Evolutionary conservation across 78 protist species (phyloP).

Genomic region (Dictyostelium brefeldianum): DNA sequence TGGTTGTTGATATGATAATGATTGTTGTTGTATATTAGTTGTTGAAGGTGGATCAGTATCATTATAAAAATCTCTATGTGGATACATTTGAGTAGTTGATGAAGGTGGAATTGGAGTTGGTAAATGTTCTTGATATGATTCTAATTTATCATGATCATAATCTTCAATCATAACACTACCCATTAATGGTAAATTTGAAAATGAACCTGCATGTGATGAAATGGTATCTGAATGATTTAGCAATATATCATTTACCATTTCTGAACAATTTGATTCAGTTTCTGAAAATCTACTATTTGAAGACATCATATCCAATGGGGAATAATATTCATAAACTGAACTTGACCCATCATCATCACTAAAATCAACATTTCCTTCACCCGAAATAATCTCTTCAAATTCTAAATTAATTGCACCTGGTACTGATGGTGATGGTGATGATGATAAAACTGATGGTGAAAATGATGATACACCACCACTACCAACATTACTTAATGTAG

Average conservation of each 20-base stretch:
- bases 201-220: constrained; percentile 33
- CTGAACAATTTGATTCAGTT: constrained; percentile 30
- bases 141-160: constrained; percentile 68
- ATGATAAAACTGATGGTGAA: neutral
- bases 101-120: constrained; percentile 5
- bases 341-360: constrained; percentile 28
- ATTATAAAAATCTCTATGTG: constrained; percentile 34
- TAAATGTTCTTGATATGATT: neutral
- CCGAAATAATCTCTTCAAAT: constrained; percentile 38
- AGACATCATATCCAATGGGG: constrained; percentile 55
- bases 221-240: constrained; percentile 7
- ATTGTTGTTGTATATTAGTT: neutral
- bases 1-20: too few species aligned
- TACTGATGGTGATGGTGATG: constrained; percentile 13
- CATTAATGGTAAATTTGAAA: constrained; percentile 17
- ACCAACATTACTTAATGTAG: neutral
- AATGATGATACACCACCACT: neutral
- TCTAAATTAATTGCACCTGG: constrained; percentile 30
- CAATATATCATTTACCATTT: neutral
- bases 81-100: constrained; percentile 4
- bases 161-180: constrained; percentile 74
- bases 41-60: constrained; percentile 32
- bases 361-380: neutral
- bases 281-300: constrained; percentile 36
- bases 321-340: constrained; percentile 62